These are phyloP conservation scores for Pachyrhizus erosus DNA, from an alignment of 306 rosid genomes.

Conservation along the genomic window DNA sequence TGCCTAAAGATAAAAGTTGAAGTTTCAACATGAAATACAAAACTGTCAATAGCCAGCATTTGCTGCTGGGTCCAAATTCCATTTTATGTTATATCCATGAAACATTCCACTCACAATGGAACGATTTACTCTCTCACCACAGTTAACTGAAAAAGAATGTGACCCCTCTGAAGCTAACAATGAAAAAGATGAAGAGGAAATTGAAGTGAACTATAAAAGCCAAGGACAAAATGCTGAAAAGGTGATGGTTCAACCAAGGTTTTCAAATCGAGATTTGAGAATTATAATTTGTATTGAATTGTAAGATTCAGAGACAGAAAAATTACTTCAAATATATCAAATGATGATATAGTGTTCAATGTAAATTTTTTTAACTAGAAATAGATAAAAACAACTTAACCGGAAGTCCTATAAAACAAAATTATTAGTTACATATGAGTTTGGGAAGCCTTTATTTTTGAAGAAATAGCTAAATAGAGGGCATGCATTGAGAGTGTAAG, in stretches of 20 bases:
- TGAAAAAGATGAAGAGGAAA: constrained; percentile 26
- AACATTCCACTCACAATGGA: constrained; percentile 27
- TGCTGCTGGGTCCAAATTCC: constrained; percentile 1
- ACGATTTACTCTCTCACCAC: constrained; percentile 32
- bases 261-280: too few species aligned
- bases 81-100: constrained; percentile 13
- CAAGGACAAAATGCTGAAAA: constrained; percentile 27
- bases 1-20: background rate
- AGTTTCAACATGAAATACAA: constrained; percentile 11
- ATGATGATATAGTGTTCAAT: too few species aligned
- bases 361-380: too few species aligned
- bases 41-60: constrained; percentile 18
- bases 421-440: too few species aligned
- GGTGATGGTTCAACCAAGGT: constrained; percentile 24
- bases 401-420: too few species aligned
- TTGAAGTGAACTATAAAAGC: constrained; percentile 11
- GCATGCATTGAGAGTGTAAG: too few species aligned
- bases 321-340: too few species aligned
- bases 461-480: too few species aligned
- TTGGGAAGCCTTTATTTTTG: too few species aligned
- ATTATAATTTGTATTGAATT: too few species aligned
- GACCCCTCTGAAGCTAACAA: background rate
- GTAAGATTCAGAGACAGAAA: too few species aligned
- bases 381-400: too few species aligned
- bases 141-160: constrained; percentile 28